A percentile compares a stretch with the other conserved stretches of the same genome.
Evolutionary conservation across 2,329 filamentous ascomycete species (phyloP).

Genomic region (Ceratocystis albifundus): DNA sequence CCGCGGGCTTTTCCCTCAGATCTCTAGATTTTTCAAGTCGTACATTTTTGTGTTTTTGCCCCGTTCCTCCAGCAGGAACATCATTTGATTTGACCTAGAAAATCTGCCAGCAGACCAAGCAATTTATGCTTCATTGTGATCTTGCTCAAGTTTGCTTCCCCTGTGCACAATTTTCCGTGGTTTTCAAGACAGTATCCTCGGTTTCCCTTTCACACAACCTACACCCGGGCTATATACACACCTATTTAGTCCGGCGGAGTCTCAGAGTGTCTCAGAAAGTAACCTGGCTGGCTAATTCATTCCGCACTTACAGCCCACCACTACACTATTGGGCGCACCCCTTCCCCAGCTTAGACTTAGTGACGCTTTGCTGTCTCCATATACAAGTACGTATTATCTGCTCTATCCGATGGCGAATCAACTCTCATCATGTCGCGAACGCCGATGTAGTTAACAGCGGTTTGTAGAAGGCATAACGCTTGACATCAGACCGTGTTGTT

Average conservation of each 20-base stretch:
- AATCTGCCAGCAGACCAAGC: neutral
- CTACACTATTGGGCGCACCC: neutral
- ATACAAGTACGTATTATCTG: neutral
- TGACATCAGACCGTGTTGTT: neutral
- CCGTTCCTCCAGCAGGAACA: neutral
- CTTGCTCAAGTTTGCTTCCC: neutral
- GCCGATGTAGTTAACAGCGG: neutral
- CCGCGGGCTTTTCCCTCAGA: neutral
- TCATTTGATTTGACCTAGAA: neutral
- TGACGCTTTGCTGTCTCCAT: neutral
- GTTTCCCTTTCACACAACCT: neutral
- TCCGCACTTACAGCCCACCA: neutral
- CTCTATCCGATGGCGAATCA: neutral
- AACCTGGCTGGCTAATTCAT: neutral
- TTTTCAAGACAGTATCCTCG: neutral
- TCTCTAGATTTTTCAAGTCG: neutral
- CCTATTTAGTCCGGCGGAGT: neutral
- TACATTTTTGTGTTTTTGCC: neutral
- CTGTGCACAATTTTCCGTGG: neutral
- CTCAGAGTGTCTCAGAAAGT: slow-evolving; percentile 3
- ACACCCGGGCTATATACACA: neutral
- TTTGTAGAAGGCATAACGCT: neutral
- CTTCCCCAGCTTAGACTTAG: neutral
- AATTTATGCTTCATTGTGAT: neutral
- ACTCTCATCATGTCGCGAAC: neutral